A percentile compares a stretch with the other conserved stretches of the same genome.
phyloP scores from a whole-genome alignment of 257 asterid species.

The Solanum sejunctum region DNA sequence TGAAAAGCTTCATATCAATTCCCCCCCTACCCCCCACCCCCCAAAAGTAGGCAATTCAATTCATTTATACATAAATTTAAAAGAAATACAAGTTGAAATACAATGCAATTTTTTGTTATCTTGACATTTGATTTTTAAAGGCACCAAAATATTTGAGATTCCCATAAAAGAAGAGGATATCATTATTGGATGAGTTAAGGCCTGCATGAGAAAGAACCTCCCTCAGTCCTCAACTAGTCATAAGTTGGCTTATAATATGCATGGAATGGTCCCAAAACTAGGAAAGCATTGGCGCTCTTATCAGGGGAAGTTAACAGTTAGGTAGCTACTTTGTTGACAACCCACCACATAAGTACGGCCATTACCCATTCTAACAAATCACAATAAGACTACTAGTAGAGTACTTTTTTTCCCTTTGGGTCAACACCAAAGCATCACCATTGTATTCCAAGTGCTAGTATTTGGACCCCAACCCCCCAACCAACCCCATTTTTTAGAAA shows the following conservation, averaged over 20 bases:
- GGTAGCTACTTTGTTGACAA: background rate
- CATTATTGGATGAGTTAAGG: background rate
- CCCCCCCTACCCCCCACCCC: too few species aligned
- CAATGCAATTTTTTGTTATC: background rate
- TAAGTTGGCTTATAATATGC: background rate
- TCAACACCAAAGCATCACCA: background rate
- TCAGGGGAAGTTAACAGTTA: conserved; percentile 35
- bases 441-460: background rate
- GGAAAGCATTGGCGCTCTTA: conserved; percentile 30
- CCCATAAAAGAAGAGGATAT: background rate
- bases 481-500: background rate
- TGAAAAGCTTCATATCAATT: background rate
- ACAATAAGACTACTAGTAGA: background rate
- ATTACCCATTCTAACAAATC: background rate
- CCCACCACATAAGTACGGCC: conserved; percentile 66
- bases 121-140: background rate
- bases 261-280: background rate
- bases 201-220: background rate
- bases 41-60: background rate
- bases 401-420: background rate
- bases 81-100: background rate
- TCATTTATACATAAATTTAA: background rate
- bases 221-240: background rate
- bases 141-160: background rate
- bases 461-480: background rate